A percentile compares a stretch with the other conserved stretches of the same genome.
These are phyloP conservation scores for Gossypium sturtianum DNA, from an alignment of 345 rosid genomes.

Conservation along the genomic window DNA sequence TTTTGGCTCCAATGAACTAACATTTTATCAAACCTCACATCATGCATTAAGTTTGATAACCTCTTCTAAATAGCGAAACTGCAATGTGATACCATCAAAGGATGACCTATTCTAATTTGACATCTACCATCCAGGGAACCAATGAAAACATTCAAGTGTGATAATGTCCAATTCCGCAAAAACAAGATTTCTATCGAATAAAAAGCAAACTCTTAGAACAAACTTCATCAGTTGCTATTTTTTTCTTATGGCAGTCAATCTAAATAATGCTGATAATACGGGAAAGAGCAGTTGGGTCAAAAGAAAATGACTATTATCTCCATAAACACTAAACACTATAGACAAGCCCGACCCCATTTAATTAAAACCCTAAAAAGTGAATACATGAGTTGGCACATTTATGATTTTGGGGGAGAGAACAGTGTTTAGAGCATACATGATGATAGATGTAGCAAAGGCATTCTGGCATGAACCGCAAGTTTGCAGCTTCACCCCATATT, in stretches of 20 bases:
- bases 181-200: neutral
- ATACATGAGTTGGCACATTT: slow-evolving; percentile 9
- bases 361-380: neutral
- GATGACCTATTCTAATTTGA: neutral
- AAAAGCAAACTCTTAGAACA: neutral
- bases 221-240: neutral
- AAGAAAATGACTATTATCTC: neutral
- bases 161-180: neutral
- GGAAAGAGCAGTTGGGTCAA: neutral
- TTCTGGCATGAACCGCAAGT: slow-evolving; percentile 98
- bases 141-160: neutral
- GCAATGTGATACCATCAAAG: neutral
- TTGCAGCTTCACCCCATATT: slow-evolving; percentile 99
- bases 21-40: neutral
- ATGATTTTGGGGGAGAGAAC: slow-evolving; percentile 1
- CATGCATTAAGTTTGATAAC: neutral
- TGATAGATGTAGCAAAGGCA: slow-evolving; percentile 98
- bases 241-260: neutral
- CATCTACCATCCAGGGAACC: neutral
- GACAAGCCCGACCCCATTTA: neutral
- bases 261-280: neutral
- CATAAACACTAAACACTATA: neutral
- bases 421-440: slow-evolving; percentile 58
- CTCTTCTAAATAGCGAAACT: neutral
- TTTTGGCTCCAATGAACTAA: neutral